Conservation (phyloP, 768 basidiomycete genomes). For the Leccinum barrowsii region DNA sequence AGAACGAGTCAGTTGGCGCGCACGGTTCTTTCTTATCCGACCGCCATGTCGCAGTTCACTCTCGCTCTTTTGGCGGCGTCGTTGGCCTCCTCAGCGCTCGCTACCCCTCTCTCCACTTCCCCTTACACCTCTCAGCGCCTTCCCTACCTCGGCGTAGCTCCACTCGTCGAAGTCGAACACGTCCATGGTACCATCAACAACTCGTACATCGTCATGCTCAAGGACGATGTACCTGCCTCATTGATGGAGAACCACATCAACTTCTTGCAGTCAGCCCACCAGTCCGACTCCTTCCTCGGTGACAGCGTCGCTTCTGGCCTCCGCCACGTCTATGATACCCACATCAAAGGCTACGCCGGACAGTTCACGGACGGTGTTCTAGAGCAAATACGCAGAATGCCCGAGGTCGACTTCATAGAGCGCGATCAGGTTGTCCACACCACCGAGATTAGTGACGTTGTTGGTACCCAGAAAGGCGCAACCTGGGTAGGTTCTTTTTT, state of each 20-base stretch:
- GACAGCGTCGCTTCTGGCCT: conserved; percentile 49
- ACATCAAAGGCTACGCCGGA: conserved; percentile 78
- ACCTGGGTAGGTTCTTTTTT: conserved; percentile 67
- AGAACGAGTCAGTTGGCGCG: conserved; percentile 16
- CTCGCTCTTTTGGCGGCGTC: conserved; percentile 38
- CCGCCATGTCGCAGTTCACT: conserved; percentile 34
- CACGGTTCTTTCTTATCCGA: conserved; percentile 13
- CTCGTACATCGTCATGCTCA: conserved; percentile 93
- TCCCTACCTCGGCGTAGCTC: conserved; percentile 53
- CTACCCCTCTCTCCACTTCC: conserved; percentile 45
- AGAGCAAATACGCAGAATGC: conserved; percentile 72
- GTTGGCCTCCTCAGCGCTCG: conserved; percentile 33
- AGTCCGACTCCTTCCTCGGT: conserved; percentile 48
- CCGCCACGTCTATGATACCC: conserved; percentile 72
- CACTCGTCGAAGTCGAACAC: conserved; percentile 55
- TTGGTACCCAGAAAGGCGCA: conserved; percentile 55
- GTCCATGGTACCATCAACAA: conserved; percentile 76
- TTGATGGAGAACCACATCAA: conserved; percentile 75
- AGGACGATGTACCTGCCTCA: conserved; percentile 56
- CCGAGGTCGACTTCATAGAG: conserved; percentile 92
- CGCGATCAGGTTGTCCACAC: conserved; percentile 90
- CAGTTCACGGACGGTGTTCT: conserved; percentile 67
- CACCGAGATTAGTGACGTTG: conserved; percentile 23
- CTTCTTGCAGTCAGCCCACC: conserved; percentile 64
- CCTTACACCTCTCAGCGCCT: conserved; percentile 34